These are phyloP conservation scores for Trypanosoma theileri DNA, from an alignment of 208 protist species.

Conservation along the genomic window DNA sequence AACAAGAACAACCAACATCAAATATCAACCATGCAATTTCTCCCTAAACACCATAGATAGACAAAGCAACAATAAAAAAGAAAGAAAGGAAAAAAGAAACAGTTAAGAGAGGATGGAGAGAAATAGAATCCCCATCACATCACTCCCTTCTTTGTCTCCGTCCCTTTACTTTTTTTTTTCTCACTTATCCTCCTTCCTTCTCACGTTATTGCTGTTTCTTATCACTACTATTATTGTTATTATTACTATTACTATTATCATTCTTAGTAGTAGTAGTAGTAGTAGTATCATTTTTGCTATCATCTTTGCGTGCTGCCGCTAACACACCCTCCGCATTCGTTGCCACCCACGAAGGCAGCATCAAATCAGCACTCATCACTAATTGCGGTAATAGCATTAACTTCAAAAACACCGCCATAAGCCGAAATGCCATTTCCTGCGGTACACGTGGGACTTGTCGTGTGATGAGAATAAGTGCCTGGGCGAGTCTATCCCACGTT, in stretches of 20 bases:
- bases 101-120: neutral
- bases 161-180: neutral
- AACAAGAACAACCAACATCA: neutral
- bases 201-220: too few species aligned
- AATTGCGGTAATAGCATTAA: slow-evolving; percentile 73
- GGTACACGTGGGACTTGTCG: slow-evolving; percentile 68
- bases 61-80: neutral
- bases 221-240: slow-evolving; percentile 10
- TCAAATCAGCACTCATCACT: slow-evolving; percentile 42
- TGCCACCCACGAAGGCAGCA: slow-evolving; percentile 66
- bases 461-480: slow-evolving; percentile 76
- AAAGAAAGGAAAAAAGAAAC: neutral
- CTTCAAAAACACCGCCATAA: slow-evolving; percentile 74
- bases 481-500: slow-evolving; percentile 77
- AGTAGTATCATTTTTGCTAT: slow-evolving; percentile 25
- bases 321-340: slow-evolving; percentile 63
- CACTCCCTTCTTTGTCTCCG: neutral
- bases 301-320: neutral
- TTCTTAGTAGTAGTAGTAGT: neutral
- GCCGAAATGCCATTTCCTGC: slow-evolving; percentile 81
- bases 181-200: neutral
- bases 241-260: slow-evolving; percentile 24
- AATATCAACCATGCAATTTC: neutral
- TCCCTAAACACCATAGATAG: neutral
- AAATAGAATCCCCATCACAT: neutral